phyloP scores from a whole-genome alignment of 2,329 filamentous ascomycete species.

The Macrophomina pseudophaseolina region DNA sequence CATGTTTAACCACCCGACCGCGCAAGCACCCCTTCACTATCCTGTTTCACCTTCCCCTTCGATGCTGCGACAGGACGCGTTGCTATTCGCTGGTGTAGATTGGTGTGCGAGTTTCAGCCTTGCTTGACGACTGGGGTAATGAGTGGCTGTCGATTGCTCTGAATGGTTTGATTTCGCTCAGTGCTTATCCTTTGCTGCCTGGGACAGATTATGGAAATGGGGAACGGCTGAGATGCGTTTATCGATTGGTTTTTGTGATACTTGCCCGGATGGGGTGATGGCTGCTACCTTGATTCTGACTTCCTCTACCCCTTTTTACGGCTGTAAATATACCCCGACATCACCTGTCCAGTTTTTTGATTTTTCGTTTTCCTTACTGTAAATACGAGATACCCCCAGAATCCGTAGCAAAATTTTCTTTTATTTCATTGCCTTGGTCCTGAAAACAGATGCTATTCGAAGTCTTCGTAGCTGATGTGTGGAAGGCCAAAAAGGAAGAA shows the following conservation, averaged over 20 bases:
- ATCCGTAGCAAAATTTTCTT: not conserved
- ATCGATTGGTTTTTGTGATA: too few species aligned
- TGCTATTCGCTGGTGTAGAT: not conserved
- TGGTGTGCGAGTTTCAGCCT: not conserved
- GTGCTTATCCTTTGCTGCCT: too few species aligned
- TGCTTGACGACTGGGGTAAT: not conserved
- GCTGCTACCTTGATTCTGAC: too few species aligned
- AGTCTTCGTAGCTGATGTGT: too few species aligned
- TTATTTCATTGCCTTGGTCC: not conserved
- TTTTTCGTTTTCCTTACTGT: not conserved
- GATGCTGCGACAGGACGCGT: not conserved
- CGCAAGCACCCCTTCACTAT: not conserved
- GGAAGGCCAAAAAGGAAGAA: not conserved
- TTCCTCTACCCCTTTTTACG: not conserved
- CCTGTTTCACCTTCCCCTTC: not conserved
- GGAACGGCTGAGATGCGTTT: not conserved
- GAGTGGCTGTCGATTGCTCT: not conserved
- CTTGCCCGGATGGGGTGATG: too few species aligned
- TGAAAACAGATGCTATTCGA: too few species aligned
- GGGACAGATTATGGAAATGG: not conserved
- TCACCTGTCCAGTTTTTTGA: not conserved
- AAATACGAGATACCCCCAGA: slow-evolving; percentile 5
- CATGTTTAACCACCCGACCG: too few species aligned
- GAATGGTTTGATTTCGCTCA: not conserved
- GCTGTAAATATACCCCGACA: not conserved